Evolutionary conservation across 352 stramenopile species (phyloP).

Genomic region (Globisporangium spinosum): DNA sequence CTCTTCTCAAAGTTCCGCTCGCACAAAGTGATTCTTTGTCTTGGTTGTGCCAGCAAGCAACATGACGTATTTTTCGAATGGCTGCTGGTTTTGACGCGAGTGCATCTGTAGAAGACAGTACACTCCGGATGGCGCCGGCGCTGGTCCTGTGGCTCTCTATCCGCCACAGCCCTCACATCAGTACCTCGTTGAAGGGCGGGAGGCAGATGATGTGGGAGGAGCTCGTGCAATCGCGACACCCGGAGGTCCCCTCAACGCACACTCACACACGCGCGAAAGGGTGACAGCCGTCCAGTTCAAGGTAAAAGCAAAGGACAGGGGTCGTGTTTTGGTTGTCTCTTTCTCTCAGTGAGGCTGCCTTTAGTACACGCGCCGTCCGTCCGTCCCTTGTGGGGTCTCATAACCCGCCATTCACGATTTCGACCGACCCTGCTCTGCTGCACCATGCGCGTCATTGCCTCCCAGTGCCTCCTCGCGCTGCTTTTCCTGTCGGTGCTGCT

Average conservation of each 20-base stretch:
- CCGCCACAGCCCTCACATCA: too few species aligned
- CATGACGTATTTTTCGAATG: not conserved
- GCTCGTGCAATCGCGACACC: not conserved
- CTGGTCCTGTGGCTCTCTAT: not conserved
- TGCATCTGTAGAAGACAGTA: not conserved
- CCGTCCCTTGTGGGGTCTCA: not conserved
- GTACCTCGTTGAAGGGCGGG: too few species aligned
- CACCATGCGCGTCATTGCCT: conserved; percentile 3
- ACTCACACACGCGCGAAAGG: not conserved
- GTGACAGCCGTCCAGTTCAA: not conserved
- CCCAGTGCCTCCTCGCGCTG: not conserved
- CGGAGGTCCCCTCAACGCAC: not conserved
- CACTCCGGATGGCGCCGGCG: not conserved
- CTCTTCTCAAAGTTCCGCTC: not conserved
- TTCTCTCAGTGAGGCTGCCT: not conserved
- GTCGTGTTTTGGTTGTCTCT: not conserved
- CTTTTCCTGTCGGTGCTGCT: not conserved
- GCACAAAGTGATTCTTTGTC: not conserved
- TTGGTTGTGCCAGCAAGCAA: not conserved
- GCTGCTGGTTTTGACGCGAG: not conserved
- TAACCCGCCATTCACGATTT: conserved; percentile 6
- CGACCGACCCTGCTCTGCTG: not conserved
- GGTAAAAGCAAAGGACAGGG: not conserved
- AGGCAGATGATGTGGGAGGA: not conserved
- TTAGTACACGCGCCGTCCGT: not conserved